Conservation (phyloP, 2,329 filamentous ascomycete species). For the Colletotrichum siamense region DNA sequence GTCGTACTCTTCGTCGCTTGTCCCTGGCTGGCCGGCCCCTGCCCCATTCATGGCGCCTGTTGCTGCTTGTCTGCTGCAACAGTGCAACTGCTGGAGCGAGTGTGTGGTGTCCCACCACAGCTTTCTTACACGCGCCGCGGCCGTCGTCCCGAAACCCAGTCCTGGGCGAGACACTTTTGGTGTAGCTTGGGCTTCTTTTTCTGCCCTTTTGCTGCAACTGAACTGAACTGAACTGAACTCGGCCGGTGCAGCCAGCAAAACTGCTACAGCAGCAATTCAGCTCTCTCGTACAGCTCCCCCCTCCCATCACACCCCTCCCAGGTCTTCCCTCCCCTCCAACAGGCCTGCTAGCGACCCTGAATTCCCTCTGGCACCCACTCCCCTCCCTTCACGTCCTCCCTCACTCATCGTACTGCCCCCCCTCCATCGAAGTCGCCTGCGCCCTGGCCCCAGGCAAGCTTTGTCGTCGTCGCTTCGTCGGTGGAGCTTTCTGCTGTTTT, state of each 20-base stretch:
- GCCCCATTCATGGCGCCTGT: not conserved
- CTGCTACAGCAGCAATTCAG: not conserved
- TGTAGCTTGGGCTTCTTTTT: slow-evolving; percentile 3
- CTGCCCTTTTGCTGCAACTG: not conserved
- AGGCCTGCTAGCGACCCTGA: not conserved
- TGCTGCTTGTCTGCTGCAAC: not conserved
- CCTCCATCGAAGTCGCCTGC: not conserved
- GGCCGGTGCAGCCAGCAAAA: not conserved
- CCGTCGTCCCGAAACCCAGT: slow-evolving; percentile 9
- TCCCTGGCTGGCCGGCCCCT: not conserved
- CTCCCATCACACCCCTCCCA: not conserved
- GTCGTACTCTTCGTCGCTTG: not conserved
- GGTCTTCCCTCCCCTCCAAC: not conserved
- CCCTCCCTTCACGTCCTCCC: not conserved
- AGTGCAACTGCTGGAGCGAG: not conserved
- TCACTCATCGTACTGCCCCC: not conserved
- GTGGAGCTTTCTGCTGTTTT: slow-evolving; percentile 18
- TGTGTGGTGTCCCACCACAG: not conserved
- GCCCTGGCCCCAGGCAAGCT: slow-evolving; percentile 16
- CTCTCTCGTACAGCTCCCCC: not conserved
- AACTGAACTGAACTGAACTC: not conserved
- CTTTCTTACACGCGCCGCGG: not conserved
- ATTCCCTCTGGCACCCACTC: not conserved
- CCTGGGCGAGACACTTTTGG: not conserved
- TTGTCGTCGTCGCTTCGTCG: slow-evolving; percentile 18